These are phyloP conservation scores for Berberis vulgaris DNA, from an alignment of 164 flowering plant genomes.

Conservation along the genomic window DNA sequence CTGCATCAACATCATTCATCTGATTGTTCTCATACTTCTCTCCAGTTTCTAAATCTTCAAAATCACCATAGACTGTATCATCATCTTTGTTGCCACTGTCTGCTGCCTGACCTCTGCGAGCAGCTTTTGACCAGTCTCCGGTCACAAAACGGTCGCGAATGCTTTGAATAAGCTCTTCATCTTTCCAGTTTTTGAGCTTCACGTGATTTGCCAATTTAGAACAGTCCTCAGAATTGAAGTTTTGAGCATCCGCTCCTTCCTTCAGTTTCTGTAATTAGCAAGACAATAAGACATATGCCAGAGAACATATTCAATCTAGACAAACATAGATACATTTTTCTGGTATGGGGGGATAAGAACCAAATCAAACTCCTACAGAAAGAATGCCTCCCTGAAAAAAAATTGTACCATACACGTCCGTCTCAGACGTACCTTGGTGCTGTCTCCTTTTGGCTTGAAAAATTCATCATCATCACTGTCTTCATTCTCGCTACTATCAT, in stretches of 20 bases:
- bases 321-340: not conserved
- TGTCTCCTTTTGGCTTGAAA: slow-evolving; percentile 74
- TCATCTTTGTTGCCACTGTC: slow-evolving; percentile 32
- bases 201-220: slow-evolving; percentile 40
- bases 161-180: slow-evolving; percentile 38
- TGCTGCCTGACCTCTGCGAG: slow-evolving; percentile 40
- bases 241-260: slow-evolving; percentile 29
- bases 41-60: slow-evolving; percentile 94
- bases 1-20: slow-evolving; percentile 7
- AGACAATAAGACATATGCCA: slow-evolving; percentile 1
- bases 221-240: slow-evolving; percentile 53
- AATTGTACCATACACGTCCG: not conserved
- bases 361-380: not conserved
- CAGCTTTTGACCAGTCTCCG: slow-evolving; percentile 82
- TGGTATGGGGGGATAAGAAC: not conserved
- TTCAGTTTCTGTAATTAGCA: slow-evolving; percentile 30
- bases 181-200: slow-evolving; percentile 47
- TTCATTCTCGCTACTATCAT: slow-evolving; percentile 41
- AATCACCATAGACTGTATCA: slow-evolving; percentile 58
- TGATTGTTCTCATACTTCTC: slow-evolving; percentile 34
- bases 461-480: slow-evolving; percentile 71
- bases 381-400: not conserved
- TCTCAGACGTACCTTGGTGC: slow-evolving; percentile 40
- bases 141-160: slow-evolving; percentile 88
- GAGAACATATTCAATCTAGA: not conserved